These are phyloP conservation scores for Lumnitzera littorea DNA, from an alignment of 345 rosid species.

Conservation along the genomic window DNA sequence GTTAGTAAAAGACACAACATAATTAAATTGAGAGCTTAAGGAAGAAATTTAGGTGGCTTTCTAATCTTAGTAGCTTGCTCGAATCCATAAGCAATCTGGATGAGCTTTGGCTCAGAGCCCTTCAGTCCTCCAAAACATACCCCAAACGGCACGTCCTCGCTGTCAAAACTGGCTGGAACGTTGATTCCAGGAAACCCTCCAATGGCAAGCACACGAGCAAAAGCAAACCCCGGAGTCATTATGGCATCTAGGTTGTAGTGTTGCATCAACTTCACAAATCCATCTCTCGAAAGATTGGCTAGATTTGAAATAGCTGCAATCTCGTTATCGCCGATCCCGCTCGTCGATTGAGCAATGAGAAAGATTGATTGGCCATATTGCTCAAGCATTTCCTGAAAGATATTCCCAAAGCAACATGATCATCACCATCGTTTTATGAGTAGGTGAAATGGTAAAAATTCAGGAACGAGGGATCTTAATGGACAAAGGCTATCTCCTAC, in stretches of 20 bases:
- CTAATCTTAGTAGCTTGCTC: conserved; percentile 64
- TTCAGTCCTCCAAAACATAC: conserved; percentile 57
- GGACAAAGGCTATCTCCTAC: too few relatives aligned
- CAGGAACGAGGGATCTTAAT: too few relatives aligned
- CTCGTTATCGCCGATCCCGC: conserved; percentile 32
- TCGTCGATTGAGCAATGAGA: conserved; percentile 36
- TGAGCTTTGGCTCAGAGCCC: conserved; percentile 66
- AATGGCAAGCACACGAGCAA: conserved; percentile 40
- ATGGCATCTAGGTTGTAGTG: conserved; percentile 46
- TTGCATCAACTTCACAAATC: conserved; percentile 45
- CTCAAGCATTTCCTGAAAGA: conserved; percentile 41
- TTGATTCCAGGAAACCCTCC: conserved; percentile 72
- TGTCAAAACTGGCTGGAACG: conserved; percentile 60
- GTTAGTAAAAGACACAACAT: too few relatives aligned
- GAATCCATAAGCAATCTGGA: conserved; percentile 61
- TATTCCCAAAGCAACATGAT: not conserved
- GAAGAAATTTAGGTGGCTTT: conserved; percentile 41
- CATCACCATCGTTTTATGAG: too few relatives aligned
- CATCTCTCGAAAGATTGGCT: conserved; percentile 31
- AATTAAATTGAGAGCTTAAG: not conserved
- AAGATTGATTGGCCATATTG: conserved; percentile 42
- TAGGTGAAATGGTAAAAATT: too few relatives aligned
- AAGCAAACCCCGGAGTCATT: conserved; percentile 19
- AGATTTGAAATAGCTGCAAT: conserved; percentile 26
- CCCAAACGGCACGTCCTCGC: conserved; percentile 48